phyloP scores from a whole-genome alignment of 2,329 filamentous ascomycete species.

The Fusarium sp. region DNA sequence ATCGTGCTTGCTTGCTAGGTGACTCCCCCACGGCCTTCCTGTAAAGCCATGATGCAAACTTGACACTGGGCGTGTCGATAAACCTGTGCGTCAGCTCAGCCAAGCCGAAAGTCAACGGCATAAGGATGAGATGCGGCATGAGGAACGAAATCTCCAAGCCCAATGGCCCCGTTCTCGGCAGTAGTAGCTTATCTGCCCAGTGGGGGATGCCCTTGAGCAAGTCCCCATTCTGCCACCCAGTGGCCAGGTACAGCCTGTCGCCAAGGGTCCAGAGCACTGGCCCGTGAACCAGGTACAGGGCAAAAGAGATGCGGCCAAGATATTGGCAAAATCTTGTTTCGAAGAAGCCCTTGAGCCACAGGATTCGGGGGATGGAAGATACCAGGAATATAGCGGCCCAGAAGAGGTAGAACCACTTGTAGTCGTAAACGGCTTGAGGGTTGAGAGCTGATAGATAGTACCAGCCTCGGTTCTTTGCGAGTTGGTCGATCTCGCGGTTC shows the following conservation, averaged over 20 bases:
- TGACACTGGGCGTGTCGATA: constrained; percentile 72
- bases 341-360: constrained; percentile 69
- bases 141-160: constrained; percentile 73
- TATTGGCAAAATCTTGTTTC: constrained; percentile 70
- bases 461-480: constrained; percentile 70
- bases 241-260: constrained; percentile 72
- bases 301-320: constrained; percentile 71
- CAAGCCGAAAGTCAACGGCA: constrained; percentile 70
- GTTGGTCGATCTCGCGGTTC: constrained; percentile 59
- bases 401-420: constrained; percentile 77
- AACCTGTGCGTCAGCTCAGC: constrained; percentile 67
- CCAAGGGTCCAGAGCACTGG: constrained; percentile 70
- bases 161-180: constrained; percentile 67
- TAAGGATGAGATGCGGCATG: constrained; percentile 68
- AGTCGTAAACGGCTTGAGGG: constrained; percentile 73
- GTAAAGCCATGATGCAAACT: constrained; percentile 69
- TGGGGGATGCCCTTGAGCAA: constrained; percentile 64
- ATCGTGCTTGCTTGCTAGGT: constrained; percentile 32
- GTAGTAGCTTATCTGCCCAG: constrained; percentile 68
- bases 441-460: constrained; percentile 70
- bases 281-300: constrained; percentile 74
- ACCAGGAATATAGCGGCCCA: constrained; percentile 70
- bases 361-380: constrained; percentile 67
- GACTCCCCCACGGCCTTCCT: constrained; percentile 52
- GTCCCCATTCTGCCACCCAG: constrained; percentile 64